These are phyloP conservation scores for Raphanus hybrid DNA, from an alignment of 441 rosid species.

Conservation along the genomic window DNA sequence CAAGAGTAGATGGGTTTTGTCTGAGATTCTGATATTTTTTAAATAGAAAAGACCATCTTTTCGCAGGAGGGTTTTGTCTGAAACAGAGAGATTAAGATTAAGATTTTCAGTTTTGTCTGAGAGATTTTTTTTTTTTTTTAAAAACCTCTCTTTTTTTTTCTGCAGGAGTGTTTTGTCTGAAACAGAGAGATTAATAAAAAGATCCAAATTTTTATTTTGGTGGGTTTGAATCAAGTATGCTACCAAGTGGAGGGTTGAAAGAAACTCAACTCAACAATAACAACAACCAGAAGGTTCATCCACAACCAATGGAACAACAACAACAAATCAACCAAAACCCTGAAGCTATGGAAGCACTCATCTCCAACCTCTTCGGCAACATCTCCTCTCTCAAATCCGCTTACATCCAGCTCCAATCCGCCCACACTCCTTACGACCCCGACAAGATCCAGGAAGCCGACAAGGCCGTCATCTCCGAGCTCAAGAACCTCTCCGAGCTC, in stretches of 20 bases:
- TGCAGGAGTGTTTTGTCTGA: slow-evolving; percentile 30
- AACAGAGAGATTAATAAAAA: slow-evolving; percentile 5
- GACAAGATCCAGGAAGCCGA: slow-evolving; percentile 95
- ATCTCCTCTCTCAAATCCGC: slow-evolving; percentile 89
- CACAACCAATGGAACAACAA: slow-evolving; percentile 92
- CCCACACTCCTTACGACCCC: slow-evolving; percentile 95
- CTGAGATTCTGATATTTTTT: background rate
- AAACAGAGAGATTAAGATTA: no score
- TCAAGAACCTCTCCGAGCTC: slow-evolving; percentile 82
- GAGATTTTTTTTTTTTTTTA: background rate
- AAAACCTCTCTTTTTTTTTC: background rate
- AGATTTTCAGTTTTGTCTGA: background rate
- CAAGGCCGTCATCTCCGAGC: slow-evolving; percentile 78
- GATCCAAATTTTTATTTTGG: slow-evolving; percentile 16
- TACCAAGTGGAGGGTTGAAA: slow-evolving; percentile 75
- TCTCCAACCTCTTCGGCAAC: slow-evolving; percentile 77
- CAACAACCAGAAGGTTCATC: slow-evolving; percentile 83
- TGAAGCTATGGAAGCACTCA: slow-evolving; percentile 83
- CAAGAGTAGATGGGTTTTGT: background rate
- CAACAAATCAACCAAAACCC: slow-evolving; percentile 74
- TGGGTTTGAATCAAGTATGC: slow-evolving; percentile 70
- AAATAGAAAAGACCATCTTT: background rate
- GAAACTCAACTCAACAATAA: slow-evolving; percentile 88
- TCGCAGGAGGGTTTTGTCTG: slow-evolving; percentile 26
- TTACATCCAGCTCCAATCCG: slow-evolving; percentile 89